These are phyloP conservation scores for Pistacia vera DNA, from an alignment of 345 rosid genomes.

Conservation along the genomic window DNA sequence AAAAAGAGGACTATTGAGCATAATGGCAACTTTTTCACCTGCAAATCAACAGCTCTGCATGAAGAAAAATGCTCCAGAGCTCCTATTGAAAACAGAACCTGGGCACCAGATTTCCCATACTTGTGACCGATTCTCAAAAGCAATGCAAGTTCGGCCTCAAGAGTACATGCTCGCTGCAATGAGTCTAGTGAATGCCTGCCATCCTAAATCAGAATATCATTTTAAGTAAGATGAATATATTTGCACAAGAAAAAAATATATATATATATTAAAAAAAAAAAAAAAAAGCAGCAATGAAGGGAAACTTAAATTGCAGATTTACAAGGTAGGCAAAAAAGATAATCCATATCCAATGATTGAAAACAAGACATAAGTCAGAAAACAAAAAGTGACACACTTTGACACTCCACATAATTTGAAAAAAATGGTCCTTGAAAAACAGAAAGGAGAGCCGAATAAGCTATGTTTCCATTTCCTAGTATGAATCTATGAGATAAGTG, in stretches of 20 bases:
- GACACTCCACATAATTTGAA: neutral
- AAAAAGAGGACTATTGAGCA: slow-evolving; percentile 13
- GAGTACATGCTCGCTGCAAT: slow-evolving; percentile 79
- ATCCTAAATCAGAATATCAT: slow-evolving; percentile 46
- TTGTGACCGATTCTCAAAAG: slow-evolving; percentile 86
- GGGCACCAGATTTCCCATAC: slow-evolving; percentile 92
- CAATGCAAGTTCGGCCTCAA: slow-evolving; percentile 84
- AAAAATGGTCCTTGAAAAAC: neutral
- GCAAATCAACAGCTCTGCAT: slow-evolving; percentile 62
- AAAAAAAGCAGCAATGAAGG: neutral
- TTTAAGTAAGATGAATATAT: neutral
- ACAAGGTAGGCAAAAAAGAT: neutral
- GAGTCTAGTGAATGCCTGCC: slow-evolving; percentile 73
- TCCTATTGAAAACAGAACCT: slow-evolving; percentile 90
- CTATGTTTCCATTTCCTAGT: neutral
- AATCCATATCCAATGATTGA: neutral
- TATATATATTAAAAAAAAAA: neutral
- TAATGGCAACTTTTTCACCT: slow-evolving; percentile 44
- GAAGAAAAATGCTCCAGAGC: slow-evolving; percentile 85
- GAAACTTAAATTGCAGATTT: neutral
- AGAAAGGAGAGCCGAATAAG: neutral
- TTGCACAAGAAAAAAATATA: no score
- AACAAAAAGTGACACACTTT: neutral
- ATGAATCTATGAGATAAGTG: neutral
- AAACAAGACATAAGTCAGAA: neutral